Evolutionary conservation across 2,329 filamentous ascomycete species (phyloP).

Genomic region (Scytalidium lignicola): DNA sequence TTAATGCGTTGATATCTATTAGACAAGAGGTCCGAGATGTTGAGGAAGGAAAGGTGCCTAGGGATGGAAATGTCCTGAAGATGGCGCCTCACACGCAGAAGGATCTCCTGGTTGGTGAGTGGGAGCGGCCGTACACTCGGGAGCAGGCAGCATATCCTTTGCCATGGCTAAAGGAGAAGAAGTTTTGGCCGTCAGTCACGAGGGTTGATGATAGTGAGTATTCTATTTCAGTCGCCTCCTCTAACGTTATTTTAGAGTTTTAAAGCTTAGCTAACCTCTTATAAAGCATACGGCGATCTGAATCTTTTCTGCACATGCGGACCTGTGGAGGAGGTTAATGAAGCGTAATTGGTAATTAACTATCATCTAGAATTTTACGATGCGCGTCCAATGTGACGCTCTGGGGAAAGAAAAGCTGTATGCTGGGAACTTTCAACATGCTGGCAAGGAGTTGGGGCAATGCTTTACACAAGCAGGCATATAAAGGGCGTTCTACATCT

Average conservation of each 20-base stretch:
- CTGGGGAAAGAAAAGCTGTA: not conserved
- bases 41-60: slow-evolving; percentile 72
- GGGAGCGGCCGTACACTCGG: slow-evolving; percentile 76
- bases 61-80: slow-evolving; percentile 78
- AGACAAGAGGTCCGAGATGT: slow-evolving; percentile 77
- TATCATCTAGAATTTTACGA: not conserved
- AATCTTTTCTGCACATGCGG: slow-evolving; percentile 95
- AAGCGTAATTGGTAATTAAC: slow-evolving; percentile 1
- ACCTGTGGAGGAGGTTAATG: slow-evolving; percentile 56
- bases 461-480: not conserved
- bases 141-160: slow-evolving; percentile 86
- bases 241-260: slow-evolving; percentile 1
- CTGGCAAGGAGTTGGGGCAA: not conserved
- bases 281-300: slow-evolving; percentile 74
- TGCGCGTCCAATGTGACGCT: not conserved
- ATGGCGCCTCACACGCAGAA: slow-evolving; percentile 81
- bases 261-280: slow-evolving; percentile 9
- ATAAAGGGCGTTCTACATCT: not conserved
- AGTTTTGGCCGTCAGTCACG: slow-evolving; percentile 91
- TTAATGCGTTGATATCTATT: slow-evolving; percentile 83
- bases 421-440: not conserved
- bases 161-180: slow-evolving; percentile 82
- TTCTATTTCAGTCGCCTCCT: slow-evolving; percentile 8
- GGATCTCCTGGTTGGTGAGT: slow-evolving; percentile 71
- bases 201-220: slow-evolving; percentile 80